A percentile compares a stretch with the other conserved stretches of the same genome.
Evolutionary conservation across 148 eudicot genomes (phyloP).

Genomic region (Rhododendron griersonianum): DNA sequence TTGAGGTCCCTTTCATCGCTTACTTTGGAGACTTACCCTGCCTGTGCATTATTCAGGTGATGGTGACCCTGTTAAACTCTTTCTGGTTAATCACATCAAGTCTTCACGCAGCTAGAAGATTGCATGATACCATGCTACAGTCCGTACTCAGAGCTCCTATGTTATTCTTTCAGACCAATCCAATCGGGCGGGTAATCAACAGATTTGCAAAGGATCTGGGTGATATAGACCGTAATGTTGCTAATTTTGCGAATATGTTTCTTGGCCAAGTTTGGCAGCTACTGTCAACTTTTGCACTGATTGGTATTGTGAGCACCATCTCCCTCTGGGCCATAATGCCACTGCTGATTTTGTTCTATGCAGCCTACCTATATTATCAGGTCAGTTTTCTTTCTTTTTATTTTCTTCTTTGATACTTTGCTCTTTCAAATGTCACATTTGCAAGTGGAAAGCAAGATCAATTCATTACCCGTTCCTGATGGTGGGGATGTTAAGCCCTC

Average conservation of each 20-base stretch:
- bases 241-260: slow-evolving; percentile 31
- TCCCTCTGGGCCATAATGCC: slow-evolving; percentile 72
- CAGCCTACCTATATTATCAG: slow-evolving; percentile 63
- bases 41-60: slow-evolving; percentile 35
- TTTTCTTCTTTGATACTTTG: not conserved
- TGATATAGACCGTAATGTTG: slow-evolving; percentile 61
- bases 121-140: slow-evolving; percentile 56
- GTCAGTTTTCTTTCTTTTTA: slow-evolving; percentile 21
- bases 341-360: slow-evolving; percentile 54
- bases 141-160: slow-evolving; percentile 66
- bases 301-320: slow-evolving; percentile 51
- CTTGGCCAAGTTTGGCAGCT: slow-evolving; percentile 47
- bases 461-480: not conserved
- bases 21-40: not conserved
- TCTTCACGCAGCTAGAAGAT: slow-evolving; percentile 53
- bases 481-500: not conserved
- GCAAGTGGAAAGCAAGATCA: not conserved
- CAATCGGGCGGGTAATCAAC: slow-evolving; percentile 61
- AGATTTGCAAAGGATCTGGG: slow-evolving; percentile 57
- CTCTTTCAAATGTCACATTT: not conserved
- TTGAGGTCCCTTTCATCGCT: not conserved
- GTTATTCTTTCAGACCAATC: slow-evolving; percentile 69
- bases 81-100: slow-evolving; percentile 68
- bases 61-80: slow-evolving; percentile 54
- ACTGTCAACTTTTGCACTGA: slow-evolving; percentile 53